Base-by-base conservation (phyloP, 768 basidiomycete genomes). In the Psilocybe subaeruginosa region DNA sequence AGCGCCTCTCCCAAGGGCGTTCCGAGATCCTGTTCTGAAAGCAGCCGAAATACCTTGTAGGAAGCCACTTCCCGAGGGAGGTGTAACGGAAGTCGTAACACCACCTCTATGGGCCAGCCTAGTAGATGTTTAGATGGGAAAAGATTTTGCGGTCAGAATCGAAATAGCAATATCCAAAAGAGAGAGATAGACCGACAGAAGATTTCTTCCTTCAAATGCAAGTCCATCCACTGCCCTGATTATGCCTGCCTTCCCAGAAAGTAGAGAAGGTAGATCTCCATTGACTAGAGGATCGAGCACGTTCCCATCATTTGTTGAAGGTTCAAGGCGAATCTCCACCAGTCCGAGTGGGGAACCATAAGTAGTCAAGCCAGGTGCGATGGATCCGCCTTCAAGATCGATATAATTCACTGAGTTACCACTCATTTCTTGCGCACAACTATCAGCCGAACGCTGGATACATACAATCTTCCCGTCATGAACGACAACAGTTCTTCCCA, bases 81-180 rank as follows among this genome's bases (percentile, higher is more conserved):
- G 82, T 0, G 82, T 79, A 12, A 95, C 78, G 1, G 82, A 90
- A 1, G 80, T 82, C 2, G 91, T 92, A 2, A 95, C 89, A 3
- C 93, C 93, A 6, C 80, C 74, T 17, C 85, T 85, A 68, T 92
- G 91, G 0, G 93, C 91, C 43, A 91, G 68, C 33, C 92, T 93
- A 65, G 58, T 47, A 55, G 46, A 19, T 16, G 48, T 3, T 11
- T 3, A 58, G 64, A 46, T 46, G 19, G 7, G n/a, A 17, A 8
- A 43, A 43, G 11, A 43, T 23, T 23, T 23, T 43, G 41, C 12
- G 8, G 4, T 17, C 23, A 29, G 27, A 37, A 51, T 23, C 11
- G 39, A 8, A 54, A 43, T 58, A 54, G 14, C 0, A 35, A 46
- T 6, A 55, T 23, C 31, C 58, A 3, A 41, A 43, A 53, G 56